Base-by-base conservation (phyloP, 2,329 filamentous ascomycete genomes). In the Ceratocystis colombiana region DNA sequence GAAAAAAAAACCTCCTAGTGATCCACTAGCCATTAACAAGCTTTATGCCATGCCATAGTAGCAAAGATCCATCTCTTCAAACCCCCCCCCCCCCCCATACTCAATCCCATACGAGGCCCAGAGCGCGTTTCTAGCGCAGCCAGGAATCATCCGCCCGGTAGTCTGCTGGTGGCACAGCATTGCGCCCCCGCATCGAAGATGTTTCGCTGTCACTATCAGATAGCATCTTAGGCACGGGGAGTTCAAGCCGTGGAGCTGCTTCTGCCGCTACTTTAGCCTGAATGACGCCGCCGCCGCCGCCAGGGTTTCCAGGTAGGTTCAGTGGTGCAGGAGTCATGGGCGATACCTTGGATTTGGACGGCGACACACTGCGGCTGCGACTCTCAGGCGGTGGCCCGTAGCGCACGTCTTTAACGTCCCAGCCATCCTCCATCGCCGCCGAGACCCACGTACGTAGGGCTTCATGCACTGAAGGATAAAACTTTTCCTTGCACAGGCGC, bases 401-500 rank as follows among this genome's bases (percentile, higher is more conserved):
- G 64, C 92, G 81, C 28, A 97, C 92, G 72, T 88, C 86, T 64
- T 82, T 82, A 55, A 91, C 87, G 63, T 90, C 85, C 93, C 94
- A 99, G 59, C 85, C 89, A 75, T 99, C 94, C 68, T 92, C 91
- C 33, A 80, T 81, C 0, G 90, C 92, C 0, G 93, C 94, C 0
- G 87, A 87, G 20, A 96, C 88, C 92, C 93, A 99, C 5, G 89
- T 92, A 65, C 88, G 85, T 69, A 97, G 79, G 1, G 87, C 90
- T 71, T 93, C 90, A 74, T 99, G 94, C 3, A 99, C 89, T 62
- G 88, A 86, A 1, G 89, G 88, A 74, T 99, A 97, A 74, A 97
- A 96, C 75, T 97, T 97, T 76, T 96, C 92, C 75, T 97, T 99
- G 79, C 93, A 97, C 17, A 93, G 87, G 4, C 94, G 85, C 69